Percentiles rank a stretch among this genome's conserved stretches.
phyloP scores from a whole-genome alignment of 2,329 filamentous ascomycete species.

The Orbilia quercus region DNA sequence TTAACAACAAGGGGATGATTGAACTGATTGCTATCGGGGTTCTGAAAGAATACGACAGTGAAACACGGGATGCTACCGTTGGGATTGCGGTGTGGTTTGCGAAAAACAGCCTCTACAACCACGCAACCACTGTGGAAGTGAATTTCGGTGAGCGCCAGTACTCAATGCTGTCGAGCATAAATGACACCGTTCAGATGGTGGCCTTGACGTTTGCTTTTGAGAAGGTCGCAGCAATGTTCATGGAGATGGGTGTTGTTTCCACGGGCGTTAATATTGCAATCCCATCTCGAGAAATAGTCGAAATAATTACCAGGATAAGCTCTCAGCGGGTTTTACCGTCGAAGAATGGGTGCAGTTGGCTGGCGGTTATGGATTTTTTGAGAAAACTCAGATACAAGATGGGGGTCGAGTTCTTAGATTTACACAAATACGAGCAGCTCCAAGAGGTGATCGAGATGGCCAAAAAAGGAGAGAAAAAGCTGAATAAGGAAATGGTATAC shows the following conservation, averaged over 20 bases:
- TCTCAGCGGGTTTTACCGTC: constrained; percentile 16
- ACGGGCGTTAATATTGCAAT: constrained; percentile 40
- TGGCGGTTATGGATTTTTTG: constrained; percentile 42
- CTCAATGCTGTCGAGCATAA: constrained; percentile 4
- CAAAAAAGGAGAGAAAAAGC: constrained; percentile 26
- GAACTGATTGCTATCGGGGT: constrained; percentile 38
- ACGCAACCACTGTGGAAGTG: constrained; percentile 31
- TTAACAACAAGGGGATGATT: constrained; percentile 29
- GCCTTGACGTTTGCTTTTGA: constrained; percentile 44
- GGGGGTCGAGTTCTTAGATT: constrained; percentile 38
- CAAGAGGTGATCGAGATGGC: constrained; percentile 35
- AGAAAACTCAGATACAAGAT: constrained; percentile 33
- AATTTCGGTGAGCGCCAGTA: constrained; percentile 34
- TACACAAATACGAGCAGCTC: constrained; percentile 25
- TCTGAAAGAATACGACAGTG: constrained; percentile 26
- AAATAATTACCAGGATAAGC: constrained; percentile 13
- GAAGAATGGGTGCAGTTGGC: constrained; percentile 33
- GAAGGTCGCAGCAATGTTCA: constrained; percentile 38
- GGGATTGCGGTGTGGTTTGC: constrained; percentile 40
- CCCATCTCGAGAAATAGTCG: constrained; percentile 19
- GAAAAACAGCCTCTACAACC: constrained; percentile 33
- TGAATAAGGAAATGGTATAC: constrained; percentile 29
- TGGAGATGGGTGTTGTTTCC: constrained; percentile 30
- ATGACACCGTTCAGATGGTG: constrained; percentile 46
- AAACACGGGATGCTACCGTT: constrained; percentile 19